These are phyloP conservation scores for Rubia yunnanensis DNA, from an alignment of 257 asterid species.

Conservation along the genomic window DNA sequence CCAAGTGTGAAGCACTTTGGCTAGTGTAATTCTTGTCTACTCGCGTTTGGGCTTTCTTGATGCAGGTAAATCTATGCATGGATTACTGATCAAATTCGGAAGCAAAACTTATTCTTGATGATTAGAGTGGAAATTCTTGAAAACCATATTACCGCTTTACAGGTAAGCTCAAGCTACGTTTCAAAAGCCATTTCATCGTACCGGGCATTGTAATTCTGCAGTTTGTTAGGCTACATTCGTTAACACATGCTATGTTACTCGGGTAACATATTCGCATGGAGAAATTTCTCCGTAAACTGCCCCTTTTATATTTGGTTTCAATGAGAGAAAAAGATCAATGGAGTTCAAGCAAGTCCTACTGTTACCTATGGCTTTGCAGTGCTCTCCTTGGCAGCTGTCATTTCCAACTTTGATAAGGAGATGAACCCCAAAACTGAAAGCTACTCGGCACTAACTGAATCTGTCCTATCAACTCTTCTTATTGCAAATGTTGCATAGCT, in stretches of 20 bases:
- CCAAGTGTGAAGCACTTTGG: slow-evolving; percentile 59
- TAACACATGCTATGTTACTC: slow-evolving; percentile 71
- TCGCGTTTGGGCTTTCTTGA: slow-evolving; percentile 24
- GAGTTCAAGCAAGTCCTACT: slow-evolving; percentile 69
- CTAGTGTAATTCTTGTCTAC: slow-evolving; percentile 51
- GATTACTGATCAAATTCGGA: slow-evolving; percentile 46
- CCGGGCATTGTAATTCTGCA: slow-evolving; percentile 12
- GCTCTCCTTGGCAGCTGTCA: slow-evolving; percentile 50
- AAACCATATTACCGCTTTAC: slow-evolving; percentile 65
- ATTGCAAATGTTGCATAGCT: slow-evolving; percentile 27
- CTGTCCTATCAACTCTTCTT: slow-evolving; percentile 56
- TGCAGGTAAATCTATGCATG: slow-evolving; percentile 35
- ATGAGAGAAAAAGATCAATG: slow-evolving; percentile 57
- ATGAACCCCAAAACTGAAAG: slow-evolving; percentile 45
- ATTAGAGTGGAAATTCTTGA: slow-evolving; percentile 35
- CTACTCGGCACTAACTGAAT: slow-evolving; percentile 37
- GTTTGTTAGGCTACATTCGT: slow-evolving; percentile 55
- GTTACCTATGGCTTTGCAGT: slow-evolving; percentile 64
- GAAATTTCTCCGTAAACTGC: slow-evolving; percentile 56
- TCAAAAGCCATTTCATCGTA: neutral
- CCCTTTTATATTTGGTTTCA: slow-evolving; percentile 67
- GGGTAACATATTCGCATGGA: slow-evolving; percentile 56
- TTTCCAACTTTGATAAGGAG: slow-evolving; percentile 74
- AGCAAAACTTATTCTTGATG: slow-evolving; percentile 39
- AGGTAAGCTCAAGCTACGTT: slow-evolving; percentile 30